A percentile compares a stretch with the other conserved stretches of the same genome.
These are phyloP conservation scores for Lineolata rhizophorae DNA, from an alignment of 495 filamentous ascomycete species.

Conservation along the genomic window DNA sequence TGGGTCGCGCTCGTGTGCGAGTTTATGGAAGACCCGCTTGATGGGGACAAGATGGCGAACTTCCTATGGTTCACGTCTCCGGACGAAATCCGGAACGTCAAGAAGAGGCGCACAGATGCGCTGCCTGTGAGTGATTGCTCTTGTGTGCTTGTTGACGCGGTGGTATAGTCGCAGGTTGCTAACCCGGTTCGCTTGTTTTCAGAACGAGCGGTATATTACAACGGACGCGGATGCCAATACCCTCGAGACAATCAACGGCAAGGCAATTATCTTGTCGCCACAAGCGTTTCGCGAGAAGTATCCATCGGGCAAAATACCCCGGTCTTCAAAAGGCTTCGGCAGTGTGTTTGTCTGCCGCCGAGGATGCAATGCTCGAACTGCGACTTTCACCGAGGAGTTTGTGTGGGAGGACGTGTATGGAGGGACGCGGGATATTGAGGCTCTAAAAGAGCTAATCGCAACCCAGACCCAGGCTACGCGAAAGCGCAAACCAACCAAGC, in stretches of 20 bases:
- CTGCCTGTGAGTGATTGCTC: constrained; percentile 39
- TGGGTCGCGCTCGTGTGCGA: constrained; percentile 80
- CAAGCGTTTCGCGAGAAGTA: constrained; percentile 41
- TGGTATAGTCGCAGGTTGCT: not conserved
- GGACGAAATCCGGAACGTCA: constrained; percentile 62
- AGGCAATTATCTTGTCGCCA: constrained; percentile 55
- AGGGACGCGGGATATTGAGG: constrained; percentile 35
- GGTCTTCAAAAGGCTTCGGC: constrained; percentile 51
- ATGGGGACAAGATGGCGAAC: constrained; percentile 33
- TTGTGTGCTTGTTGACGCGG: too few species aligned
- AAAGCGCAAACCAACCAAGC: constrained; percentile 21
- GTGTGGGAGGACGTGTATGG: constrained; percentile 69
- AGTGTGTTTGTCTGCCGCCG: constrained; percentile 82
- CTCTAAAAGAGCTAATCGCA: constrained; percentile 41
- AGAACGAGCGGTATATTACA: constrained; percentile 87
- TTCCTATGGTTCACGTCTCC: constrained; percentile 88
- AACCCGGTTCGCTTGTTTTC: constrained; percentile 3
- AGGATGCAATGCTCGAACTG: constrained; percentile 69
- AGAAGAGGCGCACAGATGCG: constrained; percentile 66
- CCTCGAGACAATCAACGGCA: constrained; percentile 77
- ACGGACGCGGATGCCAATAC: constrained; percentile 65
- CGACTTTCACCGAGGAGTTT: constrained; percentile 85
- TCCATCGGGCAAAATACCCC: constrained; percentile 54
- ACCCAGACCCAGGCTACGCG: constrained; percentile 48
- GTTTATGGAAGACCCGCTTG: constrained; percentile 39